Percentiles rank a stretch among this genome's conserved stretches.
These are phyloP conservation scores for Spergularia azorica DNA, from an alignment of 179 eudicot species.

Conservation along the genomic window DNA sequence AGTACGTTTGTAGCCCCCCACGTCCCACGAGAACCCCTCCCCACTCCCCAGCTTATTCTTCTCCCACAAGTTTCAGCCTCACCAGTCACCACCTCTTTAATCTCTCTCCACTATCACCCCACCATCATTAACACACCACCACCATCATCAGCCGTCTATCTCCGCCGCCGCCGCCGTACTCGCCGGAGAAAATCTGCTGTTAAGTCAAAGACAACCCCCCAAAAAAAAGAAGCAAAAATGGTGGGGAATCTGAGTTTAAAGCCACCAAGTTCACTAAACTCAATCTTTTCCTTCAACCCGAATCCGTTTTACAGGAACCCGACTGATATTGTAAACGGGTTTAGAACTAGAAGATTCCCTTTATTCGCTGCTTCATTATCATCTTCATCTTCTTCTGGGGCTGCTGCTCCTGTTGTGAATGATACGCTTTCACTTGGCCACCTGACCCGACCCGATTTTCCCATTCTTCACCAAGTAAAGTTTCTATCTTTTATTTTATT, in stretches of 20 bases:
- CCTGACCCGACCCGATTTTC: constrained; percentile 62
- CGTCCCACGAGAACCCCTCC: too few species aligned
- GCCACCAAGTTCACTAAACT: constrained; percentile 34
- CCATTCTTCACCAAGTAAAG: constrained; percentile 65
- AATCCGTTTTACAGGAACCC: constrained; percentile 20
- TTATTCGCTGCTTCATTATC: constrained; percentile 26
- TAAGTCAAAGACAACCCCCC: too few species aligned
- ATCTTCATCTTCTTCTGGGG: constrained; percentile 29
- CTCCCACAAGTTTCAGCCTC: too few species aligned
- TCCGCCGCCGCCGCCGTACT: too few species aligned
- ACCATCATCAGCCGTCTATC: too few species aligned
- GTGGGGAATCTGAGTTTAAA: constrained; percentile 43
- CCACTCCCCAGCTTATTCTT: too few species aligned
- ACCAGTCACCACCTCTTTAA: too few species aligned
- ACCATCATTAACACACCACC: too few species aligned
- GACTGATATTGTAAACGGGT: constrained; percentile 19
- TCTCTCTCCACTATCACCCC: too few species aligned
- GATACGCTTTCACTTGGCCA: constrained; percentile 55
- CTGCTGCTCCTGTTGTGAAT: constrained; percentile 8
- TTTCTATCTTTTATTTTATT: background rate
- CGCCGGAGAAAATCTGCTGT: too few species aligned
- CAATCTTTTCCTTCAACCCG: constrained; percentile 32
- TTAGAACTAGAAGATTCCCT: constrained; percentile 19
- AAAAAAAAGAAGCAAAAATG: background rate
- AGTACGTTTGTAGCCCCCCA: too few species aligned